A percentile compares a stretch with the other conserved stretches of the same genome.
phyloP scores from a whole-genome alignment of 345 rosid genomes.

The Brassica nigra region DNA sequence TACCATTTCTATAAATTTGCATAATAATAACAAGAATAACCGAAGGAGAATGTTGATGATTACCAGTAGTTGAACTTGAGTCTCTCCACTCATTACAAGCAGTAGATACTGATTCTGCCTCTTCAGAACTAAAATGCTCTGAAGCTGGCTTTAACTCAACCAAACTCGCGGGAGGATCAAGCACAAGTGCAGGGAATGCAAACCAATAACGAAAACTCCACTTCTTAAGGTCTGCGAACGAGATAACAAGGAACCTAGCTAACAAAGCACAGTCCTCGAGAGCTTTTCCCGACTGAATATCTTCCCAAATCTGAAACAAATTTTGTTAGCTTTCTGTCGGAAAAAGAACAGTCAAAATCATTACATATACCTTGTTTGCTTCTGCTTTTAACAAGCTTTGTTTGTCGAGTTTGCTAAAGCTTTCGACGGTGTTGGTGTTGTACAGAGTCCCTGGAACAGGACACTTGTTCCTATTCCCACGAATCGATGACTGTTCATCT shows the following conservation, averaged over 20 bases:
- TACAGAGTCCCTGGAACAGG: constrained; percentile 76
- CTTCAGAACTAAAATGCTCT: constrained; percentile 65
- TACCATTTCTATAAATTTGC: background rate
- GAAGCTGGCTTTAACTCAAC: constrained; percentile 73
- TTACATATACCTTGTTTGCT: constrained; percentile 59
- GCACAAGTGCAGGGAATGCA: constrained; percentile 86
- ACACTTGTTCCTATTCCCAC: constrained; percentile 76
- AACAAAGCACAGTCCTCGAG: constrained; percentile 63
- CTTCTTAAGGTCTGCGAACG: constrained; percentile 83
- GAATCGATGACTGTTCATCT: constrained; percentile 45
- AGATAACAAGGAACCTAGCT: constrained; percentile 81
- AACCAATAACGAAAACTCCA: constrained; percentile 91
- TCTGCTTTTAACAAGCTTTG: constrained; percentile 64
- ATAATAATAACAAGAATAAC: background rate
- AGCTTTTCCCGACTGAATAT: constrained; percentile 76
- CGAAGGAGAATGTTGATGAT: background rate
- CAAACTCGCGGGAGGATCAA: constrained; percentile 81
- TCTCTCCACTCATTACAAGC: constrained; percentile 89
- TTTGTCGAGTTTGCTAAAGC: constrained; percentile 64
- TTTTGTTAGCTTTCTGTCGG: background rate
- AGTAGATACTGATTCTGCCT: constrained; percentile 72
- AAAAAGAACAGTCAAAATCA: background rate
- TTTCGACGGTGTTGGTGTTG: constrained; percentile 81
- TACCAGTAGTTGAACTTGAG: constrained; percentile 71
- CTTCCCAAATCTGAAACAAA: constrained; percentile 80